These are phyloP conservation scores for Fistulifera pelliculosa DNA, from an alignment of 108 stramenopile genomes.

Conservation along the genomic window DNA sequence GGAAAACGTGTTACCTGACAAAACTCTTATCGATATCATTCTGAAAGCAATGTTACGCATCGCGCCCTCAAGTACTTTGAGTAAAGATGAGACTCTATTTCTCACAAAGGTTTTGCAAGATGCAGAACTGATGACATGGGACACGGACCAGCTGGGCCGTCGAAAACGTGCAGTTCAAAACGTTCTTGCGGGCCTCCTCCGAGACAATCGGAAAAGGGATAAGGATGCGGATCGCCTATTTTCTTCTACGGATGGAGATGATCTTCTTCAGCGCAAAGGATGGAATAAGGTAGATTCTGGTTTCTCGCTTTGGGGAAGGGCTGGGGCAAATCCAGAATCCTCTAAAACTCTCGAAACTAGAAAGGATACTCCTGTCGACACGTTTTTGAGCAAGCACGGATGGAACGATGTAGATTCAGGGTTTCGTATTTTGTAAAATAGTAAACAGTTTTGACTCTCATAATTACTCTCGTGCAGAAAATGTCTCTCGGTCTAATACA, in stretches of 20 bases:
- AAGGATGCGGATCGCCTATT: conserved; percentile 24
- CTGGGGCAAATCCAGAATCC: not conserved
- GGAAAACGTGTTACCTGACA: conserved; percentile 55
- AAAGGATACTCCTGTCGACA: conserved; percentile 20
- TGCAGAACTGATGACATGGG: conserved; percentile 55
- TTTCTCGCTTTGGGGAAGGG: conserved; percentile 64
- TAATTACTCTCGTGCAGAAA: too few relatives aligned
- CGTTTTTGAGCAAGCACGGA: conserved; percentile 59
- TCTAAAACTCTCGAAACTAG: not conserved
- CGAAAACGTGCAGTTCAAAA: conserved; percentile 44
- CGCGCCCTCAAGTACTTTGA: conserved; percentile 26
- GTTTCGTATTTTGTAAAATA: conserved; percentile 46
- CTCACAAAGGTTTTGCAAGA: conserved; percentile 48
- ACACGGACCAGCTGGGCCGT: conserved; percentile 40
- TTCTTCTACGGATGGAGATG: conserved; percentile 27
- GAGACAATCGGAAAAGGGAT: conserved; percentile 40
- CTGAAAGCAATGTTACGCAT: conserved; percentile 39
- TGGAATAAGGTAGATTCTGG: conserved; percentile 82
- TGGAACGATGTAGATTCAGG: conserved; percentile 80
- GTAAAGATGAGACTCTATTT: conserved; percentile 48
- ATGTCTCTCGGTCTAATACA: too few relatives aligned
- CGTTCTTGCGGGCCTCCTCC: conserved; percentile 24
- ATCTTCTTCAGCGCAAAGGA: conserved; percentile 57
- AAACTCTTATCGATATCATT: conserved; percentile 58
- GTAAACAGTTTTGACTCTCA: not conserved